Percentiles rank a stretch among this genome's conserved stretches.
Conservation (phyloP, 1,284 basidiomycete species). For the Ganoderma resinaceum region DNA sequence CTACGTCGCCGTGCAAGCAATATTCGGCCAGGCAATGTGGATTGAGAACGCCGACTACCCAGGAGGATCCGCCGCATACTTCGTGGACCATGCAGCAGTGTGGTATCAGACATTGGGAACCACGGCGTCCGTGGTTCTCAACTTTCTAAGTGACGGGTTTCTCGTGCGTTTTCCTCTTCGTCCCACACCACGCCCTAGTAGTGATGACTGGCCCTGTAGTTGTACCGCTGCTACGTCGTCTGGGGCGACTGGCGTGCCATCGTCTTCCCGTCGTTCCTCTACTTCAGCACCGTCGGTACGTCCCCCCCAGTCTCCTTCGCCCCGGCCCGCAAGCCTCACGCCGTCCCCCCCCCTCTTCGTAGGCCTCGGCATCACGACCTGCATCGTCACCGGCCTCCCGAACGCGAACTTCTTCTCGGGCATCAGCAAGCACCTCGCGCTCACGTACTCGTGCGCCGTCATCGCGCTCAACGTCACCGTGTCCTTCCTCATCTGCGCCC, state of each 20-base stretch:
- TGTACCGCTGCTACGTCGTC: slow-evolving; percentile 23
- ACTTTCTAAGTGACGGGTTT: slow-evolving; percentile 23
- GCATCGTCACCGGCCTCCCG: slow-evolving; percentile 14
- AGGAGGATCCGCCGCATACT: slow-evolving; percentile 23
- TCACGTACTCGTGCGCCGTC: slow-evolving; percentile 10
- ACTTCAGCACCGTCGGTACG: slow-evolving; percentile 13
- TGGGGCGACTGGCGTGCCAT: slow-evolving; percentile 15
- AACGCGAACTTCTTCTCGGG: slow-evolving; percentile 17
- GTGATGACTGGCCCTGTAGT: background rate
- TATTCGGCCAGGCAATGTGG: slow-evolving; percentile 31
- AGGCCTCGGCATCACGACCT: slow-evolving; percentile 17
- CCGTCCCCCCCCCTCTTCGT: background rate
- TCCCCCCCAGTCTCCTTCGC: background rate
- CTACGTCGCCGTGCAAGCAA: slow-evolving; percentile 19
- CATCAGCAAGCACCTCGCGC: background rate
- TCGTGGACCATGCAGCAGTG: slow-evolving; percentile 17
- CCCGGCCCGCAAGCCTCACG: background rate
- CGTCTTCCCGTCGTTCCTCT: slow-evolving; percentile 15
- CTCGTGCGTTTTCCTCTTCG: slow-evolving; percentile 18
- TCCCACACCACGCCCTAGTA: too few species aligned
- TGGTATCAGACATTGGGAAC: slow-evolving; percentile 32
- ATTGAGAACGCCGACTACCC: slow-evolving; percentile 28
- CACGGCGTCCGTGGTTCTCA: slow-evolving; percentile 16
- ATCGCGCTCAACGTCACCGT: slow-evolving; percentile 17
- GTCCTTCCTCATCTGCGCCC: slow-evolving; percentile 12